Evolutionary conservation across 768 basidiomycete genomes (phyloP), one percentile per base, ranked within the genome.

Genomic region (Tulasnella sp.): DNA sequence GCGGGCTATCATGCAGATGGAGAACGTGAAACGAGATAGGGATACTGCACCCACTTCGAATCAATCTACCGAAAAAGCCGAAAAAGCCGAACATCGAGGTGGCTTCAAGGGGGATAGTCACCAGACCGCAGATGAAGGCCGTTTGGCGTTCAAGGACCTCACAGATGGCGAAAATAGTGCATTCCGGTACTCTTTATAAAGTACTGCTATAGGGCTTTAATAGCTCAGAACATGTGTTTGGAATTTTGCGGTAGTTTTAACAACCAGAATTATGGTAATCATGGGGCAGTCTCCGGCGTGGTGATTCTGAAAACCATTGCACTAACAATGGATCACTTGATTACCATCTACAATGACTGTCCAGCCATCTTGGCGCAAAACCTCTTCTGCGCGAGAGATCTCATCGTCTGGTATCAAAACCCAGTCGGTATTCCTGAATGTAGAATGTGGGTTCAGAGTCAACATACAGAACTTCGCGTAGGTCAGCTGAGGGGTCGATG

Each of bases 111-210:
- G n/a, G n/a, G n/a, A n/a, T n/a, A n/a, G n/a, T n/a, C 4, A 51
- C 19, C 39, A 46, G 6, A 50, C 44, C 4, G 45, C 57, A 22
- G 37, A 56, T 3, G 53, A 49, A 12, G 56, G 43, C 33, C 25
- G 32, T 19, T 47, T 48, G 16, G 45, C 24, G 0, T 60, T 57
- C 45, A 45, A 46, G 31, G 63, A 64, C 54, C 45, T 51, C 45
- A 63, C 63, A 27, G 62, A 63, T 42, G 60, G 57, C 41, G 53
- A 64, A 48, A 53, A 56, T 19, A 20, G 37, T 8, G 60, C 53
- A 24, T 63, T 63, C 39, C 55, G 62, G 28, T 64, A 64, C 50
- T 48, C 54, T 6, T 50, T 59, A 16, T 62, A 56, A 48, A 7
- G n/a, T n/a, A n/a, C n/a, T n/a, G n/a, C n/a, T n/a, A n/a, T n/a